These are phyloP conservation scores for Capsicum pubescens DNA, from an alignment of 257 asterid genomes.

Conservation along the genomic window DNA sequence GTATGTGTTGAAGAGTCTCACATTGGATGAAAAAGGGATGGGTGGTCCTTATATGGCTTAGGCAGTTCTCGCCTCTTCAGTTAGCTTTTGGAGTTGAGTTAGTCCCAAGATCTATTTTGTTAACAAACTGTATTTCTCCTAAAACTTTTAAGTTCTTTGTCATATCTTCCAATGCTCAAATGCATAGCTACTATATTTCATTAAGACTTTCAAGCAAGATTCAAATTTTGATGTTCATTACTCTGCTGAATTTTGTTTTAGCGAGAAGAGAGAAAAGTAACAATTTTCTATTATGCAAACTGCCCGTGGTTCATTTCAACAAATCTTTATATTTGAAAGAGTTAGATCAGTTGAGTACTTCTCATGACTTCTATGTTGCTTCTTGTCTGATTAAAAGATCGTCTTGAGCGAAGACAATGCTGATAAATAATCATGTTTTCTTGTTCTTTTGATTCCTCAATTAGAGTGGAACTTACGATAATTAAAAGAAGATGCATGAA, in stretches of 20 bases:
- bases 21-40: not conserved
- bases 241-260: constrained; percentile 15
- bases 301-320: not conserved
- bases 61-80: not conserved
- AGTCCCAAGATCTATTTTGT: not conserved
- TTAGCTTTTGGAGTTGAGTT: not conserved
- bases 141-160: constrained; percentile 14
- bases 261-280: not conserved
- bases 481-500: not conserved
- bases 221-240: constrained; percentile 7
- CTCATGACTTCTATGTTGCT: not conserved
- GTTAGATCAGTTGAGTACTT: not conserved
- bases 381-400: not conserved
- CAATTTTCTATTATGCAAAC: not conserved
- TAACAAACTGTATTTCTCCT: not conserved
- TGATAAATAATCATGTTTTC: constrained; percentile 3
- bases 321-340: constrained; percentile 14
- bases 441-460: not conserved
- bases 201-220: not conserved
- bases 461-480: not conserved
- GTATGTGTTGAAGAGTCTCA: not conserved
- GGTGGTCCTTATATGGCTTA: not conserved
- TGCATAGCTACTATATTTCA: not conserved
- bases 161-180: constrained; percentile 9
- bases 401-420: not conserved